Evolutionary conservation across 306 rosid genomes (phyloP), one percentile per base, ranked within the genome.

Genomic region (Hippophae tibetana): DNA sequence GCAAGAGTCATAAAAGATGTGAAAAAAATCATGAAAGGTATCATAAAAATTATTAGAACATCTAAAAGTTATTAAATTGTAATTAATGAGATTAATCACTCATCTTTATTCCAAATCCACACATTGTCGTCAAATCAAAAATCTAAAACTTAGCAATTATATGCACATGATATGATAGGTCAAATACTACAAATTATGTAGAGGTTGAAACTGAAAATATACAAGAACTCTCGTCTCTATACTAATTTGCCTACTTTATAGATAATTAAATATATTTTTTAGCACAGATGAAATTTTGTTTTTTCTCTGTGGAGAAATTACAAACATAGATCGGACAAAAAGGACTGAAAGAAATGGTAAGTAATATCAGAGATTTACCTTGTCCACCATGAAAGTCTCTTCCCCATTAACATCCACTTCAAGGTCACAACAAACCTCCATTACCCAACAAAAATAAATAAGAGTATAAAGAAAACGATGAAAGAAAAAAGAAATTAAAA

Each of bases 341-440:
- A 38, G 52, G 54, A 58, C 56, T 11, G 10, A 13, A 9, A 47
- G 44, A 50, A 60, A 71, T 3, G 52, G 13, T n/a, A 43, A 64
- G 14, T 26, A 44, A 61, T 42, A 57, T 65, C 60, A 40, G 6
- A 57, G 62, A 66, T 43, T 65, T 72, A 85, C 99, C 96, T 78
- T 85, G 80, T 92, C 82, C 41, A 87, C 88, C 78, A 85, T 63
- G 82, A 92, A 92, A 42, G 79, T 75, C 71, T 85, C 88, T 80
- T 92, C 90, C 51, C 96, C 95, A 74, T 92, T 85, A 63, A 92
- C 89, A 73, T 88, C 99, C 31, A 92, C 95, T 84, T 88, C 80
- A 76, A 92, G 96, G 68, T 88, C 78, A 74, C 90, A 81, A 75
- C 58, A 76, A 68, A 54, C 52, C 57, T 83, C 96, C 96, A 92